These are phyloP conservation scores for Onygena corvina DNA, from an alignment of 2,329 filamentous ascomycete species.

Conservation along the genomic window DNA sequence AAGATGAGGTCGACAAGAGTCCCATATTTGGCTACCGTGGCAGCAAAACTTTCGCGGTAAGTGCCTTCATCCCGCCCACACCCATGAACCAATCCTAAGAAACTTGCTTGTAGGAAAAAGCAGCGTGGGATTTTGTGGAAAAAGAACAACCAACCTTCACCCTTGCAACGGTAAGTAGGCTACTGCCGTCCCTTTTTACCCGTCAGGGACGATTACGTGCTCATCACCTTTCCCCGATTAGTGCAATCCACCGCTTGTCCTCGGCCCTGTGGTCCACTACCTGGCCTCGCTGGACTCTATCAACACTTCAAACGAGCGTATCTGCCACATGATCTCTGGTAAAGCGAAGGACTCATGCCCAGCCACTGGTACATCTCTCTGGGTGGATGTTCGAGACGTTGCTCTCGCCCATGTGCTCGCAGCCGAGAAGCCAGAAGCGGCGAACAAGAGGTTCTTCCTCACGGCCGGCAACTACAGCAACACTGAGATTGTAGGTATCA, in stretches of 20 bases:
- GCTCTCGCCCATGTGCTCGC: conserved; percentile 39
- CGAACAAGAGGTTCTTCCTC: conserved; percentile 37
- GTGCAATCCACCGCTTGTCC: conserved; percentile 47
- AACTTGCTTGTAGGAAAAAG: conserved; percentile 38
- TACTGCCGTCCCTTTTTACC: not conserved
- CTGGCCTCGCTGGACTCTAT: conserved; percentile 51
- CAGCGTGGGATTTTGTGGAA: conserved; percentile 53
- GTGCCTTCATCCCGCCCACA: not conserved
- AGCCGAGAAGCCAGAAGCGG: conserved; percentile 36
- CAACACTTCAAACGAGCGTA: conserved; percentile 61
- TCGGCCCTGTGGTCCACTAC: conserved; percentile 53
- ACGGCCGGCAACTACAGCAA: conserved; percentile 33
- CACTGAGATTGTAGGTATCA: conserved; percentile 32
- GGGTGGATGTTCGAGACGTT: conserved; percentile 43
- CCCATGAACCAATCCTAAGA: not conserved
- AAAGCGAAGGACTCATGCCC: conserved; percentile 44
- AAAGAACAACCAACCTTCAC: conserved; percentile 47
- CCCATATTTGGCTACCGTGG: conserved; percentile 33
- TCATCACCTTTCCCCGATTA: conserved; percentile 3
- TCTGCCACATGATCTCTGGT: conserved; percentile 53
- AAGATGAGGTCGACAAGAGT: conserved; percentile 30
- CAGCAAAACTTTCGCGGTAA: conserved; percentile 42
- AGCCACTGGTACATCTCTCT: conserved; percentile 47
- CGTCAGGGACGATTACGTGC: not conserved
- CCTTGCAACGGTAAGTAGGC: conserved; percentile 41